Base-by-base conservation (phyloP, 2,329 filamentous ascomycete species). In the Cytospora leucostoma region DNA sequence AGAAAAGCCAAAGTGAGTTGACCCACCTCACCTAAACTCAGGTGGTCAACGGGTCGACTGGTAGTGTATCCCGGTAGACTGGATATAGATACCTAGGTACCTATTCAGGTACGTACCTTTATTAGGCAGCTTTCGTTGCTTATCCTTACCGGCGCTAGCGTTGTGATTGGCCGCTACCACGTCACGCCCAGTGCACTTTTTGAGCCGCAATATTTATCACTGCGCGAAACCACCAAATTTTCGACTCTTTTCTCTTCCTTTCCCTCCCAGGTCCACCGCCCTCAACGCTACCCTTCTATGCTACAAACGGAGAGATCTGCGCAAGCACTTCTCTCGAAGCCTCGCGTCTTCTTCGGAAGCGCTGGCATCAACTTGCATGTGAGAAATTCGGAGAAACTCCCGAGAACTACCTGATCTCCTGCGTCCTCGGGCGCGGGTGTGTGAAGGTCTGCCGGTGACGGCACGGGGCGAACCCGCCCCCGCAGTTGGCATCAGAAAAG, bases 271-370 rank as follows among this genome's bases (percentile, higher is more conserved):
- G 85, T 85, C 84, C 88, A 85, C 88, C 89, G 88, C 87, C 84
- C 83, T 86, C 88, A 92, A 90, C 84, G 90, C 90, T 89, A 89
- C 89, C 89, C 92, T 92, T 92, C 90, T 92, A 92, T 92, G 90
- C 89, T 88, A 87, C 88, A 89, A 84, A 85, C 83, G 80, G 82
- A 90, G 79, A 80, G 69, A 72, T 61, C 68, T 73, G 74, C 75
- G 73, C 69, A 70, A 72, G 74, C 72, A 70, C 50, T 59, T 70
- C 71, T 74, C 74, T 78, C 74, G 63, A 61, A 62, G 57, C 61
- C 56, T 67, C 60, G 54, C 21, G 61, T 38, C 52, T 61, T 60
- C 58, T 12, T 61, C 59, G 51, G 59, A 34, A 34, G 35, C 7
- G 40, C 59, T 38, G 61, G 53, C 54, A 58, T 15, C 50, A 56